These are phyloP conservation scores for Setaria viridis DNA, from an alignment of 202 grass and related monocot species.

Conservation along the genomic window DNA sequence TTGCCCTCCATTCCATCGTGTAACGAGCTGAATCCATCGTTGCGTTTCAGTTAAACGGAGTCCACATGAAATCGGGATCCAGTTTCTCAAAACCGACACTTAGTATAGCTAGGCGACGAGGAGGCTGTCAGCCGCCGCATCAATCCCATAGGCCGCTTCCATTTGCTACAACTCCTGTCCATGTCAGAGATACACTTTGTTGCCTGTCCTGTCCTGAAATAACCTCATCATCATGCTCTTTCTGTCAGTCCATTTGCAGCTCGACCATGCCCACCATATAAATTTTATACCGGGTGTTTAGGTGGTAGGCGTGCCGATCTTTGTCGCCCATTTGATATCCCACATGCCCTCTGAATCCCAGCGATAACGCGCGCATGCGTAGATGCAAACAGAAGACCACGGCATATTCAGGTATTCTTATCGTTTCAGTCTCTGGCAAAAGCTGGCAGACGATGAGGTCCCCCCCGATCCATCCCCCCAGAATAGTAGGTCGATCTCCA, in stretches of 20 bases:
- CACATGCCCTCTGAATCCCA: neutral
- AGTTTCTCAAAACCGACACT: too few species aligned
- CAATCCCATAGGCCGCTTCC: neutral
- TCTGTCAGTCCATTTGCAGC: neutral
- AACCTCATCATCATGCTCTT: neutral
- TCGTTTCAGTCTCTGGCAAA: neutral
- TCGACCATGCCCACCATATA: neutral
- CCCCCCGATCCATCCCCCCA: neutral
- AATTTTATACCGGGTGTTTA: neutral
- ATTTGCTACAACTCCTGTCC: neutral
- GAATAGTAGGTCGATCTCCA: neutral
- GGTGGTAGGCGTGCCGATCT: conserved; percentile 13
- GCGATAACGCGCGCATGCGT: neutral
- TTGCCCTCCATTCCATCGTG: too few species aligned
- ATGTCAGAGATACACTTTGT: too few species aligned
- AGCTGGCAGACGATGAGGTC: neutral
- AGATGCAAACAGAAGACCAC: neutral
- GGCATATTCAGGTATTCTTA: neutral
- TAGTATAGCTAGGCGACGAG: too few species aligned
- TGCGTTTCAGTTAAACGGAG: too few species aligned
- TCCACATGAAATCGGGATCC: too few species aligned
- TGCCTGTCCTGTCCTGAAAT: neutral
- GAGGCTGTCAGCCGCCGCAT: too few species aligned
- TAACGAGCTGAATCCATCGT: too few species aligned
- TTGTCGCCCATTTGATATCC: neutral